phyloP scores from a whole-genome alignment of 2,329 filamentous ascomycete genomes.

The Neofusicoccum umdonicola region DNA sequence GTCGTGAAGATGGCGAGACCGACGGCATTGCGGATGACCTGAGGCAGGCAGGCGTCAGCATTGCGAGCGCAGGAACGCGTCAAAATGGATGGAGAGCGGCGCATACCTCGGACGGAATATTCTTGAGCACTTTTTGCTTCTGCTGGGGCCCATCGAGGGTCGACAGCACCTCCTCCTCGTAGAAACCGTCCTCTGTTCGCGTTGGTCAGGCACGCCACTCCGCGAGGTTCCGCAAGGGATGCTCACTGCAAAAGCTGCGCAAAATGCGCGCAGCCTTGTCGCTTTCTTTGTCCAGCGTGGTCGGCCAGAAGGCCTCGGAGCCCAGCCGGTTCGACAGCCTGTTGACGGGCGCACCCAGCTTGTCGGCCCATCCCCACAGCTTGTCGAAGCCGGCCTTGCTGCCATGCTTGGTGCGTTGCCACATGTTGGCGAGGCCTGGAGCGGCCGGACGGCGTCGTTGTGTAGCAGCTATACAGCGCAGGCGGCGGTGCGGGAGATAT shows the following conservation, averaged over 20 bases:
- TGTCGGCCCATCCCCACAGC: constrained; percentile 65
- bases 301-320: constrained; percentile 80
- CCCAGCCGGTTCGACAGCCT: constrained; percentile 78
- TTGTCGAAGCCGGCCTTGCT: constrained; percentile 72
- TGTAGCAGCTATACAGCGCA: constrained; percentile 1
- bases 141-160: constrained; percentile 52
- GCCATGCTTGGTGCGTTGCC: constrained; percentile 54
- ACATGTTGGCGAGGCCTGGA: constrained; percentile 33
- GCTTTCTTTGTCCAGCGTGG: constrained; percentile 80
- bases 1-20: constrained; percentile 93
- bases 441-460: neutral
- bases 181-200: constrained; percentile 63
- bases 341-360: constrained; percentile 74
- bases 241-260: constrained; percentile 82
- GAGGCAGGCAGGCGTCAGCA: neutral
- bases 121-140: constrained; percentile 68
- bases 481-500: neutral
- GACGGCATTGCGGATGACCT: constrained; percentile 84
- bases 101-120: constrained; percentile 68
- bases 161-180: constrained; percentile 54
- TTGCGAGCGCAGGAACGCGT: neutral
- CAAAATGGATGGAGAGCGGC: neutral
- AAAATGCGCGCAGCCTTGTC: constrained; percentile 89
- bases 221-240: neutral
- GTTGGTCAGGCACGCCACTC: constrained; percentile 21